These are phyloP conservation scores for Xylariaceae sp. DNA, from an alignment of 2,329 filamentous ascomycete genomes.

Conservation along the genomic window DNA sequence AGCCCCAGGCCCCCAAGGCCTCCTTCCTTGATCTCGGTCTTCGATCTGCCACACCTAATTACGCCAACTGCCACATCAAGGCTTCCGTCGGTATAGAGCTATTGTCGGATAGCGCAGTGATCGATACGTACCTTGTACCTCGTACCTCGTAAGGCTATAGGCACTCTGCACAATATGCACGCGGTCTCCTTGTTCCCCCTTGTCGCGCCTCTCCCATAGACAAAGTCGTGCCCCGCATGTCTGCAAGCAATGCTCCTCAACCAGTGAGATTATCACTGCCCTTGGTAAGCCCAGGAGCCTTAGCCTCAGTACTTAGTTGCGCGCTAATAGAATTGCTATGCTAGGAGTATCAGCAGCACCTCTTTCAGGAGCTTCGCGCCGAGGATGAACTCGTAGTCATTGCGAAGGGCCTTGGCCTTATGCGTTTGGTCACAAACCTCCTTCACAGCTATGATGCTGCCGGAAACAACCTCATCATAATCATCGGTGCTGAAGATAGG, in stretches of 20 bases:
- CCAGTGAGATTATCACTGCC: conserved; percentile 84
- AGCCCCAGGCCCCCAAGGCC: conserved; percentile 28
- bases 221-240: conserved; percentile 52
- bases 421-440: conserved; percentile 93
- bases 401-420: conserved; percentile 87
- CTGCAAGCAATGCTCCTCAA: conserved; percentile 60
- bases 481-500: conserved; percentile 87
- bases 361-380: conserved; percentile 86
- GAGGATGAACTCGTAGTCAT: conserved; percentile 95
- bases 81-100: neutral
- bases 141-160: neutral
- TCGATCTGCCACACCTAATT: neutral
- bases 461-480: conserved; percentile 87
- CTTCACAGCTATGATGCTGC: conserved; percentile 96
- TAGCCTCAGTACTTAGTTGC: neutral
- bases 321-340: conserved; percentile 1
- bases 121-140: neutral
- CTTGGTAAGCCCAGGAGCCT: conserved; percentile 54
- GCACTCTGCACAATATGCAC: conserved; percentile 32
- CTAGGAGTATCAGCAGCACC: conserved; percentile 88
- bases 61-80: too few relatives aligned
- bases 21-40: conserved; percentile 5
- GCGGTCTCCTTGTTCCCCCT: conserved; percentile 24
- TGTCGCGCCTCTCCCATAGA: conserved; percentile 23
- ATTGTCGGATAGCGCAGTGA: neutral